phyloP scores from a whole-genome alignment of 805 yeast genomes.

The Yamadazyma insecticola region DNA sequence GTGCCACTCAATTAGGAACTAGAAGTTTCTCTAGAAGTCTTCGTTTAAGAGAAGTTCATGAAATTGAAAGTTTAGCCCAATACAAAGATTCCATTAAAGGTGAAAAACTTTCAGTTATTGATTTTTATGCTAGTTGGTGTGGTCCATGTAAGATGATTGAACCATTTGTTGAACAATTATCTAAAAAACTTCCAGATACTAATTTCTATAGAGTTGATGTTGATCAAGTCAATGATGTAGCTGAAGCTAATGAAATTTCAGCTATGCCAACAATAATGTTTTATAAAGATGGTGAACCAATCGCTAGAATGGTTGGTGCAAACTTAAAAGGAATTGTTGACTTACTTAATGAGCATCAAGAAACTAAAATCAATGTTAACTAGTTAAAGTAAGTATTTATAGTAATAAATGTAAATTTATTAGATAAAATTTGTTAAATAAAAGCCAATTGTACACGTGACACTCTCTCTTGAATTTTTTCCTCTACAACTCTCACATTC shows the following conservation, averaged over 20 bases:
- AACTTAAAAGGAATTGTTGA: conserved; percentile 36
- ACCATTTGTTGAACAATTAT: conserved; percentile 31
- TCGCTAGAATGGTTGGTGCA: conserved; percentile 65
- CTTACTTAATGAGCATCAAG: conserved; percentile 24
- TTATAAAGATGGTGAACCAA: conserved; percentile 54
- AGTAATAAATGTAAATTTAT: too few relatives aligned
- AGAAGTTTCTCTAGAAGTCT: conserved; percentile 5
- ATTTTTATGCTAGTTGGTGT: conserved; percentile 43
- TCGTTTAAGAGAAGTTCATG: conserved; percentile 18
- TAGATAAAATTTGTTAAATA: too few relatives aligned
- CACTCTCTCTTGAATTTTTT: too few relatives aligned
- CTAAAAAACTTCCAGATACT: conserved; percentile 41
- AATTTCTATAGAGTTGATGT: conserved; percentile 69
- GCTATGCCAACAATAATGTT: conserved; percentile 77
- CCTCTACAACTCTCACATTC: too few relatives aligned
- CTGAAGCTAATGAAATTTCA: conserved; percentile 54
- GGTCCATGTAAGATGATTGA: conserved; percentile 42
- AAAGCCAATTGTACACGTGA: too few relatives aligned
- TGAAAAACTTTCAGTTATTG: conserved; percentile 31
- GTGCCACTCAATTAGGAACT: too few relatives aligned
- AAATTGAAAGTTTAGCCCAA: conserved; percentile 21
- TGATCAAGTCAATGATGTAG: conserved; percentile 57
- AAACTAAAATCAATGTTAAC: conserved; percentile 17
- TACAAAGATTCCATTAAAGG: conserved; percentile 19
- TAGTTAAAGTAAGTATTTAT: too few relatives aligned